Base-by-base conservation (phyloP, 176 grass and related monocot genomes). In the Urochloa ruziziensis region DNA sequence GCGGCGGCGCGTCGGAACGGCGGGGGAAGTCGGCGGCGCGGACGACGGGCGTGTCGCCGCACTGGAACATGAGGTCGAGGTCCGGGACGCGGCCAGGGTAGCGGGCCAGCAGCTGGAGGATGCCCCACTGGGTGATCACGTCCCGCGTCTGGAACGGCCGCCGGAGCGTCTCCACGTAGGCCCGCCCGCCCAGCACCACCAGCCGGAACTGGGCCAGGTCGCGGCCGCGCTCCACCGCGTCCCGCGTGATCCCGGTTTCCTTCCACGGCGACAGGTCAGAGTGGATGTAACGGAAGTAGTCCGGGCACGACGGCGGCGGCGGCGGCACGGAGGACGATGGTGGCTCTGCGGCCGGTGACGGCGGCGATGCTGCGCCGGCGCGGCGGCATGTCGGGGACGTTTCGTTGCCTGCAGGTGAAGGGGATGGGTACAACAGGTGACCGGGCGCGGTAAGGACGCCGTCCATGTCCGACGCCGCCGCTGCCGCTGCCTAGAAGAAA, bases 101-200 rank as follows among this genome's bases (percentile, higher is more conserved):
- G 28, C 81, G 73, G 44, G 73, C 57, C 34, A 92, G 14, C 65
- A 95, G 77, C 85, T 95, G 93, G 47, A 90, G 39, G 78, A 95
- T 49, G 36, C 93, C 93, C 93, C 93, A 95, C 60, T 92, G 80
- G 3, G 93, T 95, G 85, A 92, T 85, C 23, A 89, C 56, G 47
- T 92, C 90, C 23, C 93, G 82, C 13, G 88, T 92, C 59, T 39
- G 37, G 37, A 39, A 39, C 37, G 37, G 37, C 37, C 37, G 37
- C 37, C 37, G 37, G 70, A 91, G 91, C 42, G 75, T 76, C 80
- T 91, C 81, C 7, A 94, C 54, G 84, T 87, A 94, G 14, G 84
- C 80, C 23, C 74, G 73, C 0, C 89, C 92, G 25, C 39, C 51
- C 23, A 91, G 44, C 35, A 94, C 78, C 53, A 91, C 83, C 29